Evolutionary conservation across 2,329 filamentous ascomycete species (phyloP).

Genomic region (Paracoccidioides lutzii): DNA sequence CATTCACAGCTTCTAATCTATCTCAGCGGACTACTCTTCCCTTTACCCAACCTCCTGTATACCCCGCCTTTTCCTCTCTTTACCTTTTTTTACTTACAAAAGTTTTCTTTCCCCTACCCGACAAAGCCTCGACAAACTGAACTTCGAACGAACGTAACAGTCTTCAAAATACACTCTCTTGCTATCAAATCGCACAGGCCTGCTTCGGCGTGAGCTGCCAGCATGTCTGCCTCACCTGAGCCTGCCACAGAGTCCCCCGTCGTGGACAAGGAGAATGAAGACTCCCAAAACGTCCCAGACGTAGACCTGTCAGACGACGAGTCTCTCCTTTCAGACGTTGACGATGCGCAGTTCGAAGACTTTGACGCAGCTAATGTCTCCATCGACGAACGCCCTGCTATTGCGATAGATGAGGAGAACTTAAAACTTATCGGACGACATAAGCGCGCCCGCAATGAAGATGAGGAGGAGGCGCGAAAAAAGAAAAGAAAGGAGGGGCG

Average conservation of each 20-base stretch:
- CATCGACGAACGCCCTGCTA: slow-evolving; percentile 46
- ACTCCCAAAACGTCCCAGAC: slow-evolving; percentile 19
- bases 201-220: slow-evolving; percentile 1
- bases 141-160: not conserved
- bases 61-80: not conserved
- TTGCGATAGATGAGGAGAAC: slow-evolving; percentile 49
- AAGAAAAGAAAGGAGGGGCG: slow-evolving; percentile 48
- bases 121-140: not conserved
- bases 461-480: slow-evolving; percentile 50
- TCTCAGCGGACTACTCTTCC: not conserved
- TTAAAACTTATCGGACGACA: slow-evolving; percentile 48
- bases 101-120: not conserved
- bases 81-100: not conserved
- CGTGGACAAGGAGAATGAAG: slow-evolving; percentile 10
- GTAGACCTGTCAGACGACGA: slow-evolving; percentile 45
- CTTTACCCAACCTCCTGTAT: not conserved
- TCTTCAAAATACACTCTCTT: not conserved
- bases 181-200: not conserved
- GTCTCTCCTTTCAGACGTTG: slow-evolving; percentile 50
- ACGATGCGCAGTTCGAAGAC: slow-evolving; percentile 52
- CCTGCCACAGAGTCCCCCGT: slow-evolving; percentile 8
- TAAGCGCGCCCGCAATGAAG: slow-evolving; percentile 51
- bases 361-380: slow-evolving; percentile 50
- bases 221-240: slow-evolving; percentile 30
- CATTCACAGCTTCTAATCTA: not conserved